Base-by-base conservation (phyloP, 1,284 basidiomycete genomes). In the Neolentinus lepideus region DNA sequence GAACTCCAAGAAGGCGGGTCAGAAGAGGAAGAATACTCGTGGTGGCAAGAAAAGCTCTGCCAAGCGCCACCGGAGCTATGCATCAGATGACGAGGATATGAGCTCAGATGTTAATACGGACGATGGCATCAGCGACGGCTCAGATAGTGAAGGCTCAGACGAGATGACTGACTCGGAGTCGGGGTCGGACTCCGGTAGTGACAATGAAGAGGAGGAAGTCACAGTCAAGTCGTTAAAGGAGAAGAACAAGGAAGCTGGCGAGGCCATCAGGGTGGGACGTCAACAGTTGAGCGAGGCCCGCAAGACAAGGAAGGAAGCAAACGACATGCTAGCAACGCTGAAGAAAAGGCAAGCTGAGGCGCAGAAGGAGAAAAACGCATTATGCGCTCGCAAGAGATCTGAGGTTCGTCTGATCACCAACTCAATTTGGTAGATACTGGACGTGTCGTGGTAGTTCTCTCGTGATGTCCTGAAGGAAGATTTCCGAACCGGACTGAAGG, bases 301-400 rank as follows among this genome's bases (percentile, higher is more conserved):
- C 14, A 68, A 69, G 57, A 62, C 70, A 54, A 75, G 73, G 57
- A 81, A 81, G 65, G 75, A 77, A 22, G 76, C 78, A 2, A 60
- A 57, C 11, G 79, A 81, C 59, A 65, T 65, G 54, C 65, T 81
- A 25, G 71, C 76, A 1, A 72, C 63, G 10, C 59, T 79, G 25
- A 76, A 77, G 65, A 81, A 81, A 64, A 69, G 69, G 57, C 64
- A 74, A 31, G 63, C 61, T 2, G 76, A 75, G 56, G 70, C 71
- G 1, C 81, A 84, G 61, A 73, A 72, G 60, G 76, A 79, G 56
- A 84, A 84, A 70, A 84, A 84, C 60, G 78, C 75, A 0, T 83
- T 81, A 62, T 85, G 83, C 62, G 79, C 81, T 0, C 58, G 75
- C 53, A 81, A 78, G 63, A 74, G 82, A 3, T 81, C 79, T 4